Percentiles rank a stretch among this genome's conserved stretches.
Conservation (phyloP, 352 stramenopile species). For the Aphanomyces euteiches region DNA sequence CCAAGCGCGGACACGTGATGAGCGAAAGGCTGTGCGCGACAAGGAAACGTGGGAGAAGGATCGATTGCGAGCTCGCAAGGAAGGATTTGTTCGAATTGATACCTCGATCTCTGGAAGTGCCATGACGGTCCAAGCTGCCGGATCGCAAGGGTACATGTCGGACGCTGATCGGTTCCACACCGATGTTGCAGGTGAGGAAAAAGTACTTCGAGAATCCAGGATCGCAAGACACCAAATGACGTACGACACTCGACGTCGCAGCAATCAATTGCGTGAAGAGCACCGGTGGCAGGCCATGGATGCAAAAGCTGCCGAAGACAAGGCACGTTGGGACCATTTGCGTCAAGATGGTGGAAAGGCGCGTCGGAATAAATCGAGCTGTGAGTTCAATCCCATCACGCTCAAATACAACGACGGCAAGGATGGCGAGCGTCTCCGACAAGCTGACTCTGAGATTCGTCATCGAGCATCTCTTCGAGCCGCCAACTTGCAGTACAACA, state of each 20-base stretch:
- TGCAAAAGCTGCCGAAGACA: constrained; percentile 50
- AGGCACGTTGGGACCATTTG: constrained; percentile 57
- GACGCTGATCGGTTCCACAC: constrained; percentile 87
- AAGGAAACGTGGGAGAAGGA: constrained; percentile 80
- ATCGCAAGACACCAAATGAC: constrained; percentile 49
- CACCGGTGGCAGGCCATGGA: constrained; percentile 85
- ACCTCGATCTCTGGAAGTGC: constrained; percentile 57
- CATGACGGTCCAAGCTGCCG: constrained; percentile 60
- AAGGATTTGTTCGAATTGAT: constrained; percentile 66
- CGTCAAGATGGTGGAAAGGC: constrained; percentile 72
- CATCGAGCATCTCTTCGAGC: constrained; percentile 70
- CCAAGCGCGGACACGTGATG: constrained; percentile 55
- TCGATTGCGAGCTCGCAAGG: constrained; percentile 55
- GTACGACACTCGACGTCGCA: constrained; percentile 60
- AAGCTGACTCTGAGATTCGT: constrained; percentile 65
- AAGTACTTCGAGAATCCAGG: constrained; percentile 50
- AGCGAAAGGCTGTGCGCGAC: constrained; percentile 64
- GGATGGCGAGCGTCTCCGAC: constrained; percentile 65
- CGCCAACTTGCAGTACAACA: constrained; percentile 78
- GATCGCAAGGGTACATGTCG: constrained; percentile 73
- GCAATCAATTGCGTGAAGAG: constrained; percentile 66
- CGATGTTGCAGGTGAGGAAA: constrained; percentile 83
- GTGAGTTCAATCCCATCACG: constrained; percentile 85
- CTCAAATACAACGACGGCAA: constrained; percentile 84
- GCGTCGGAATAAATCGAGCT: constrained; percentile 79